Evolutionary conservation across 2,329 filamentous ascomycete species (phyloP).

Genomic region (Penicillium occitanis): DNA sequence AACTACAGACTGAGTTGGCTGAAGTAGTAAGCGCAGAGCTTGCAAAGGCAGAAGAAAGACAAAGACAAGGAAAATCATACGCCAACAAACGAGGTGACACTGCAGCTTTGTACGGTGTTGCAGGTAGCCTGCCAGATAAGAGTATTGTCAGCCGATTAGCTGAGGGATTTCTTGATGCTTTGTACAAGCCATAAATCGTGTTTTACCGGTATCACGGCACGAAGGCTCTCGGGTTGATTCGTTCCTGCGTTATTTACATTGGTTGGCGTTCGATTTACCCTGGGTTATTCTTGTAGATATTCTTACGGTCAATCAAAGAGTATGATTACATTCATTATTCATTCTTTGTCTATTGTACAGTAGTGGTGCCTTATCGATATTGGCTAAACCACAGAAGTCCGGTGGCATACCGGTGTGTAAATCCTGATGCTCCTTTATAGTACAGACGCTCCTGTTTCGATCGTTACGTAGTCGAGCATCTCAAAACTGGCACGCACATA

Average conservation of each 20-base stretch:
- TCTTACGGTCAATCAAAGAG: conserved; percentile 16
- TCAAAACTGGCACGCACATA: neutral
- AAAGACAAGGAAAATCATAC: conserved; percentile 58
- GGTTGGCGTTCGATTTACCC: conserved; percentile 9
- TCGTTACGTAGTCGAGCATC: neutral
- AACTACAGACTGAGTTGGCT: conserved; percentile 68
- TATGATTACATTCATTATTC: conserved; percentile 20
- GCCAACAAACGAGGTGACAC: conserved; percentile 63
- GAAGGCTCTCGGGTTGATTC: neutral
- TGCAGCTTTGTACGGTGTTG: conserved; percentile 89
- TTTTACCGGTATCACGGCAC: neutral
- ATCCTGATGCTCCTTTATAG: neutral
- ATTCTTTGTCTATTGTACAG: conserved; percentile 22
- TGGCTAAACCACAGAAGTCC: neutral
- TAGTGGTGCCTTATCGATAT: conserved; percentile 1
- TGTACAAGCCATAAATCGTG: conserved; percentile 70
- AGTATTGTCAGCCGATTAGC: conserved; percentile 88
- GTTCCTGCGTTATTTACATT: conserved; percentile 10
- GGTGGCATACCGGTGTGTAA: neutral
- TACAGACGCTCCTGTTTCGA: neutral
- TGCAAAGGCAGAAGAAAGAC: conserved; percentile 73
- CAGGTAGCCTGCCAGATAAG: conserved; percentile 93
- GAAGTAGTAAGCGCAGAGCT: conserved; percentile 64
- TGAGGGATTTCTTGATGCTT: conserved; percentile 83
- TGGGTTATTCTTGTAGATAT: conserved; percentile 18